phyloP scores from a whole-genome alignment of 345 rosid genomes.

The Pugionium cornutum region DNA sequence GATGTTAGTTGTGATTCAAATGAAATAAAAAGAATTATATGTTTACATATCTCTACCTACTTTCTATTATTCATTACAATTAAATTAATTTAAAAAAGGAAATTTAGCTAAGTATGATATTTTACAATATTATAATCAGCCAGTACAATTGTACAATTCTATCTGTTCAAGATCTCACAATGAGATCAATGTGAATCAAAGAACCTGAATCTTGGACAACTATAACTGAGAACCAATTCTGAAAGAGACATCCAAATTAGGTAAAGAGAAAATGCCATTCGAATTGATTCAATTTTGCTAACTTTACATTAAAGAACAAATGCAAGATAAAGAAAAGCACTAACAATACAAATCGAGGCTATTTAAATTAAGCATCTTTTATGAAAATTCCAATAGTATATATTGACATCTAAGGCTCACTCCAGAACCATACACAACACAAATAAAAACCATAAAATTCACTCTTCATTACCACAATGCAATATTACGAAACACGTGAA shows the following conservation, averaged over 20 bases:
- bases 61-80: neutral
- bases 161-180: neutral
- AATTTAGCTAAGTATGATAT: neutral
- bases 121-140: neutral
- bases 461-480: slow-evolving; percentile 27
- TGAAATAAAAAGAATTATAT: too few species aligned
- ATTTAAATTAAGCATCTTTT: neutral
- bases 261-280: slow-evolving; percentile 25
- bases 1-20: too few species aligned
- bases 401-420: slow-evolving; percentile 16
- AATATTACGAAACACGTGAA: slow-evolving; percentile 30
- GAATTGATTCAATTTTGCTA: slow-evolving; percentile 29
- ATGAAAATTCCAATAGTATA: slow-evolving; percentile 14
- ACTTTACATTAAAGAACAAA: slow-evolving; percentile 20
- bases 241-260: slow-evolving; percentile 29
- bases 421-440: slow-evolving; percentile 22
- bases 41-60: slow-evolving; percentile 14
- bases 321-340: slow-evolving; percentile 18
- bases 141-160: neutral
- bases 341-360: neutral
- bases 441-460: slow-evolving; percentile 20
- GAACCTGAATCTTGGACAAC: slow-evolving; percentile 23
- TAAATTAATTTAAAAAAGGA: neutral
- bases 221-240: slow-evolving; percentile 30
- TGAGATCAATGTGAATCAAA: slow-evolving; percentile 27